These are phyloP conservation scores for Rhododendron griersonianum DNA, from an alignment of 148 eudicot genomes.

Conservation along the genomic window DNA sequence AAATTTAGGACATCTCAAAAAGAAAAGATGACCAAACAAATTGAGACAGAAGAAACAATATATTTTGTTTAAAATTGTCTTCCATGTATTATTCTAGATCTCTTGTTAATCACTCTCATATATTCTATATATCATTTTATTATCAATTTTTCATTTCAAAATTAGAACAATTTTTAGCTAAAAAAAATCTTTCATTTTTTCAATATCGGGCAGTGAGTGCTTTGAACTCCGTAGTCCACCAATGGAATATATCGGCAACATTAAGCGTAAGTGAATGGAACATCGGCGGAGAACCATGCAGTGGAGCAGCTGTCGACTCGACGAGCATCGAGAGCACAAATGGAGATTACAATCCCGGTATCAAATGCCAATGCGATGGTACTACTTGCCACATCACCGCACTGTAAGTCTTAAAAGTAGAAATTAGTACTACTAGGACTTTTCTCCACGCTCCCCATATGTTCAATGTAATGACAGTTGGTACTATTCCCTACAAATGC, in stretches of 20 bases:
- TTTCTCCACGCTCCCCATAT: background rate
- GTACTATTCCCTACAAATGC: background rate
- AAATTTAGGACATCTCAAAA: too few relatives aligned
- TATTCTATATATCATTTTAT: too few relatives aligned
- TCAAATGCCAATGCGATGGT: conserved; percentile 47
- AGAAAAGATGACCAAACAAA: too few relatives aligned
- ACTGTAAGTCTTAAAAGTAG: too few relatives aligned
- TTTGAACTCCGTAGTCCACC: conserved; percentile 37
- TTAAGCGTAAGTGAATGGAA: conserved; percentile 32
- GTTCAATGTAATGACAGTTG: background rate
- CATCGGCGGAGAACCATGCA: conserved; percentile 72
- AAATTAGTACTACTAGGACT: background rate
- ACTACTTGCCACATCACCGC: too few relatives aligned
- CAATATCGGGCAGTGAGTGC: conserved; percentile 36
- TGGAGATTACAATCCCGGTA: conserved; percentile 42
- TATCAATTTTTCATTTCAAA: too few relatives aligned
- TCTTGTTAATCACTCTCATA: too few relatives aligned
- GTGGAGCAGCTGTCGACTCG: conserved; percentile 44
- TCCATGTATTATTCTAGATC: too few relatives aligned
- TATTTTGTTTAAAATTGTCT: too few relatives aligned
- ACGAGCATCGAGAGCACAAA: background rate
- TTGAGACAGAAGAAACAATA: too few relatives aligned
- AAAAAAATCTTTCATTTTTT: background rate
- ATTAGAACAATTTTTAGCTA: too few relatives aligned
- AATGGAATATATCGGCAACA: conserved; percentile 35